Base-by-base conservation (phyloP, 805 yeast species). In the Lipomyces yamanashiensis region DNA sequence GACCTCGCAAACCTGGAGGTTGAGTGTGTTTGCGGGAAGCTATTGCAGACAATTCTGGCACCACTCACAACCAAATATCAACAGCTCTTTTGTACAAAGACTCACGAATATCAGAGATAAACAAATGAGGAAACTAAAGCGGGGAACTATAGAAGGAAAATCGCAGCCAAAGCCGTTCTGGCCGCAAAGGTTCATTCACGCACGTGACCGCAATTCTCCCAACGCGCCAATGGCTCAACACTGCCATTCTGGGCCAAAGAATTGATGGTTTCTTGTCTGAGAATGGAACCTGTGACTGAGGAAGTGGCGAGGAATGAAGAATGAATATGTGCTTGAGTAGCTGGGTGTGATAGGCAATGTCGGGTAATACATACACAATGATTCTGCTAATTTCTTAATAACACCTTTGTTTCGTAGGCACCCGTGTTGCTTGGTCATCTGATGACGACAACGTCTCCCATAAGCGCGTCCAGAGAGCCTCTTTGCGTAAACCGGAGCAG, bases 401-500 rank as follows among this genome's bases (percentile, higher is more conserved):
- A 28, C 28, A 28, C 28, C 28, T 28, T 28, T 28, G 28, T 3
- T 28, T 19, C 10, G 50, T 15, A 36, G 33, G 54, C 9, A 37
- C 56, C 8, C 56, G 56, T 3, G 39, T 41, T 21, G 56, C 19
- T 2, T 53, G 48, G 56, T 53, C 56, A 10, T 53, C 56, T 10
- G 56, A 53, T 17, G 56, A 53, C 2, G 56, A 53, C 23, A 12
- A 33, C 28, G 45, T n/a, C 53, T n/a, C 51, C 51, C 9, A 10
- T 13, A 12, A 13, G 36, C 17, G 17, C 51, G 15, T 19, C 33
- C 2, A 28, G 28, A 28, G 28, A 28, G 28, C 28, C 28, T 28
- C 28, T 28, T 28, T 28, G 28, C 28, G 28, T 28, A 28, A 28
- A 28, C 28, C 28, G 5, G 28, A 28, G 5, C 28, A 5, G 28